Percentiles rank a stretch among this genome's conserved stretches.
phyloP scores from a whole-genome alignment of 2,329 filamentous ascomycete genomes.

The Alternaria infectoria region DNA sequence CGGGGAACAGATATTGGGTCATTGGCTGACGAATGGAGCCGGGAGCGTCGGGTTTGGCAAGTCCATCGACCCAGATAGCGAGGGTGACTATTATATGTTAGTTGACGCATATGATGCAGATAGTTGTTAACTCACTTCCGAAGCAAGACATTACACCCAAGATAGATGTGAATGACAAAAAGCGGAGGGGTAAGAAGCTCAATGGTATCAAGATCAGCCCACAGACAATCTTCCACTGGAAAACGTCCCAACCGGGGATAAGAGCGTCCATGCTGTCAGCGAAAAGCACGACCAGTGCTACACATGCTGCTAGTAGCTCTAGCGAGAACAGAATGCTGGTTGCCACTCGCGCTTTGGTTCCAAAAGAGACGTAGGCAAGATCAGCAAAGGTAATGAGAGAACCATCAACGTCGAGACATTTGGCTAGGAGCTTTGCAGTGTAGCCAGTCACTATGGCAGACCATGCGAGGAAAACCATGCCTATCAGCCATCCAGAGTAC shows the following conservation, averaged over 20 bases:
- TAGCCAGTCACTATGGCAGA: slow-evolving; percentile 81
- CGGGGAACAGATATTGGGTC: slow-evolving; percentile 79
- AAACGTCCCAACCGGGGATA: slow-evolving; percentile 71
- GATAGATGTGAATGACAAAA: slow-evolving; percentile 89
- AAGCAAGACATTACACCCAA: slow-evolving; percentile 91
- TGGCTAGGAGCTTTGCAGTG: slow-evolving; percentile 83
- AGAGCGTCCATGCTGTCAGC: slow-evolving; percentile 86
- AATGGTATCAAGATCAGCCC: slow-evolving; percentile 79
- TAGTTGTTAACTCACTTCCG: slow-evolving; percentile 70
- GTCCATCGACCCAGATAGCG: slow-evolving; percentile 83
- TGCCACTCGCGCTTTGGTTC: slow-evolving; percentile 77
- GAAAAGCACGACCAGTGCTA: slow-evolving; percentile 90
- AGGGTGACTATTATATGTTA: slow-evolving; percentile 69
- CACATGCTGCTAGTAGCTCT: slow-evolving; percentile 85
- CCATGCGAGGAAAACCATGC: slow-evolving; percentile 74
- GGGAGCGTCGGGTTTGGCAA: slow-evolving; percentile 78
- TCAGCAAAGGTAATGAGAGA: slow-evolving; percentile 94
- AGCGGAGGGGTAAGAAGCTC: slow-evolving; percentile 81
- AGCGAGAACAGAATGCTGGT: slow-evolving; percentile 87
- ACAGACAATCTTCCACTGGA: slow-evolving; percentile 85
- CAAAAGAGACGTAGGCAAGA: slow-evolving; percentile 89
- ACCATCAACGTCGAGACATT: slow-evolving; percentile 85
- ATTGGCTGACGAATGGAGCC: slow-evolving; percentile 85
- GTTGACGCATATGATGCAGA: background rate
- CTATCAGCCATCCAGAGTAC: slow-evolving; percentile 87